Evolutionary conservation across 441 rosid species (phyloP).

Genomic region (California macrophylla): DNA sequence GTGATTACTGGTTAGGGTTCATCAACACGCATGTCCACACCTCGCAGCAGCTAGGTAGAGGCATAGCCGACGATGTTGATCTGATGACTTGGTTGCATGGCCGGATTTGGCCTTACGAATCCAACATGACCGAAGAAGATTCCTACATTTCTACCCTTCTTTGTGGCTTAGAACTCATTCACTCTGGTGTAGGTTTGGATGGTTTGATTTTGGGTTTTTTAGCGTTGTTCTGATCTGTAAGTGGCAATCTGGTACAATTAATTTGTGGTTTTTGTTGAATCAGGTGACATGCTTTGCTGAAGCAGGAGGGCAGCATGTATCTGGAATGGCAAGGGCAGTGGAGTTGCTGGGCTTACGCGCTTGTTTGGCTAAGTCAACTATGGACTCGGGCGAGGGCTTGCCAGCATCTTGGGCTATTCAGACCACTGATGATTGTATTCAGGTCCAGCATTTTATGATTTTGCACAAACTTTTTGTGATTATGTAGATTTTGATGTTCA

Average conservation of each 20-base stretch:
- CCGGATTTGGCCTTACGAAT: conserved; percentile 69
- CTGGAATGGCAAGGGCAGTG: conserved; percentile 61
- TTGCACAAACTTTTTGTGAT: neutral
- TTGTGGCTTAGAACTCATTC: conserved; percentile 60
- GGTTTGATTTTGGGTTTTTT: neutral
- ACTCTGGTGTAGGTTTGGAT: conserved; percentile 42
- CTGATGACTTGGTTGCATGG: conserved; percentile 54
- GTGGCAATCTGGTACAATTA: neutral
- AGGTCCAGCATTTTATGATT: conserved; percentile 28
- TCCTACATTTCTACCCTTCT: conserved; percentile 56
- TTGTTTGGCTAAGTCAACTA: conserved; percentile 47
- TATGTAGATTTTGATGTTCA: neutral
- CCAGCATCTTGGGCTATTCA: conserved; percentile 51
- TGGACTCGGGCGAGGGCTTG: conserved; percentile 61
- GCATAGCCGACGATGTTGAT: conserved; percentile 62
- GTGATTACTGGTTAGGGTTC: conserved; percentile 30
- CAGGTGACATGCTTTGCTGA: conserved; percentile 72
- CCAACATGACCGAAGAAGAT: conserved; percentile 52
- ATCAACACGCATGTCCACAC: conserved; percentile 64
- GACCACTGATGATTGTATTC: conserved; percentile 49
- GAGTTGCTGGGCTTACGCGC: conserved; percentile 56
- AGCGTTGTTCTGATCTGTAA: neutral
- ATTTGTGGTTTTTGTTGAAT: conserved; percentile 8
- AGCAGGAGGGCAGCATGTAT: conserved; percentile 68
- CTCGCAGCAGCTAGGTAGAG: conserved; percentile 62